Evolutionary conservation across 108 stramenopile genomes (phyloP), one percentile per base, ranked within the genome.

Genomic region (Fistulifera pelliculosa): DNA sequence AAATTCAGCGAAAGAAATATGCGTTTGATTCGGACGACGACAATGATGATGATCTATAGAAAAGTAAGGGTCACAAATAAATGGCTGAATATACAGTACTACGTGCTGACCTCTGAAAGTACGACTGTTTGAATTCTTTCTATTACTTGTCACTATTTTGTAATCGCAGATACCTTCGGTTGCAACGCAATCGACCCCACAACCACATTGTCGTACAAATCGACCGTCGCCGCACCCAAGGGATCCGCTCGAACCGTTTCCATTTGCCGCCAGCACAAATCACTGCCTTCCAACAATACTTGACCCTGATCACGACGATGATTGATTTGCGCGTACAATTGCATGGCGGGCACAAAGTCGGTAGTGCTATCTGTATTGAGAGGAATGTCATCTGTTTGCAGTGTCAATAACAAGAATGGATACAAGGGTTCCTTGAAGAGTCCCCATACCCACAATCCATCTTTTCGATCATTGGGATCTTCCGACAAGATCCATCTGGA

Each of bases 381-480:
- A 7, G 66, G 58, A 47, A 92, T 69, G 14, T 69, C 68, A 48
- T 77, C 73, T 10, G 79, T 84, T 45, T 94, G 80, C 47, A 94
- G 39, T 47, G 81, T 74, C 24, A 94, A 59, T 42, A 94, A 45
- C 56, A 94, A 62, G 42, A 80, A 94, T 4, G 93, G 93, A 56
- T 94, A 94, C 28, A 94, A 68, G 0, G 93, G 93, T 27, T 94
- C 90, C 40, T 83, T 74, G 60, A 92, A 92, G 21, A 94, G 58
- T 0, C 93, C 93, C 93, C 93, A 94, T 42, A 92, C 60, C 93
- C 90, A 94, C 11, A 94, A 57, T 8, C 88, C 83, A 69, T 90
- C 90, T 52, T 81, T 87, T 38, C 77, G 65, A 62, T 90, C 90
- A 23, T 85, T 72, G 0, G 90, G 90, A 56, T 89, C 90, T 74